Evolutionary conservation across 2,329 filamentous ascomycete genomes (phyloP).

Genomic region (Conoideocrella luteorostrata): DNA sequence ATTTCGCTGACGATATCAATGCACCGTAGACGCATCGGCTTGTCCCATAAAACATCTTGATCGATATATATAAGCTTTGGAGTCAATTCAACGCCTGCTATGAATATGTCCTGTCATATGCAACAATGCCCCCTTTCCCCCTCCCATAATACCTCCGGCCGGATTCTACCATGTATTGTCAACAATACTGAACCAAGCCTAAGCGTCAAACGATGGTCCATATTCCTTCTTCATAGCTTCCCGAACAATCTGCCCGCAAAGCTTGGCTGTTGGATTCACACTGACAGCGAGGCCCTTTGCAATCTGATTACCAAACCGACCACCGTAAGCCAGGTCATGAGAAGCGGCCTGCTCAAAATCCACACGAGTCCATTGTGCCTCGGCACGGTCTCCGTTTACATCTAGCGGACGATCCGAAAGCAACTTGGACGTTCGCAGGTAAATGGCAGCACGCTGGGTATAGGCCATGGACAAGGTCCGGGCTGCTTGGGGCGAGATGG

Average conservation of each 20-base stretch:
- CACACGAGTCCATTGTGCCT: constrained; percentile 43
- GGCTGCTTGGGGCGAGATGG: constrained; percentile 58
- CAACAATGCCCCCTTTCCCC: constrained; percentile 3
- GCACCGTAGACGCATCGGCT: constrained; percentile 23
- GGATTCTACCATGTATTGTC: too few species aligned
- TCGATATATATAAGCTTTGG: background rate
- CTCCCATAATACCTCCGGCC: too few species aligned
- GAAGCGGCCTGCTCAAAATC: constrained; percentile 58
- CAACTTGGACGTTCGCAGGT: constrained; percentile 52
- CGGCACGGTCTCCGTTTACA: constrained; percentile 32
- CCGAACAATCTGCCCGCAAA: constrained; percentile 63
- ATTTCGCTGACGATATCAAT: constrained; percentile 1
- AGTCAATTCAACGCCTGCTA: constrained; percentile 1
- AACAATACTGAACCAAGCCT: background rate
- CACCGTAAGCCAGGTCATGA: constrained; percentile 57
- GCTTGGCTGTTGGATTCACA: constrained; percentile 62
- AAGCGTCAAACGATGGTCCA: constrained; percentile 40
- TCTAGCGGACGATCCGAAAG: constrained; percentile 29
- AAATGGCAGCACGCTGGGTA: constrained; percentile 64
- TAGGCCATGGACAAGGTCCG: constrained; percentile 63
- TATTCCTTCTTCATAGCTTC: constrained; percentile 67
- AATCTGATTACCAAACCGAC: constrained; percentile 59
- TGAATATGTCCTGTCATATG: background rate
- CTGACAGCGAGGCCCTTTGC: constrained; percentile 58
- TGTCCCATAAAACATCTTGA: constrained; percentile 16